These are phyloP conservation scores for Xylaria polymorpha DNA, from an alignment of 2,329 filamentous ascomycete species.

Conservation along the genomic window DNA sequence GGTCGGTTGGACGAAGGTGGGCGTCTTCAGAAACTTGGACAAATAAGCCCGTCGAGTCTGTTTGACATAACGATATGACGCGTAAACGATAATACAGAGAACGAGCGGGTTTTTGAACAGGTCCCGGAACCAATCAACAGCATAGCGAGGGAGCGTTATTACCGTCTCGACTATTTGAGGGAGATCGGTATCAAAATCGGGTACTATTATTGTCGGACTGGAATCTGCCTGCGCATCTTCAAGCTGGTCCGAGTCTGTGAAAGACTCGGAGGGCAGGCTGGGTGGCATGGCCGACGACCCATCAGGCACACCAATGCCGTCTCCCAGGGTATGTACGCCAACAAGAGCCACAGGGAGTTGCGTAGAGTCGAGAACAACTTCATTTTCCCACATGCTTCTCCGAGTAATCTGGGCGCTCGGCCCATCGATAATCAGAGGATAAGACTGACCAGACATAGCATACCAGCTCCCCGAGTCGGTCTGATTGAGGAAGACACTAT, in stretches of 20 bases:
- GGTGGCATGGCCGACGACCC: slow-evolving; percentile 55
- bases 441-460: slow-evolving; percentile 86
- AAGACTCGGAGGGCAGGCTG: slow-evolving; percentile 46
- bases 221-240: slow-evolving; percentile 51
- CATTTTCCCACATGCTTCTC: slow-evolving; percentile 61
- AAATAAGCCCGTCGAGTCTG: slow-evolving; percentile 53
- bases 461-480: slow-evolving; percentile 93
- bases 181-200: slow-evolving; percentile 51
- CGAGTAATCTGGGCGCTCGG: slow-evolving; percentile 60
- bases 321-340: slow-evolving; percentile 76
- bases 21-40: slow-evolving; percentile 36
- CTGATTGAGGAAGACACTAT: slow-evolving; percentile 85
- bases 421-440: slow-evolving; percentile 84
- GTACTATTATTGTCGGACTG: slow-evolving; percentile 44
- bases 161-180: slow-evolving; percentile 62
- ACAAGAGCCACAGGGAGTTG: slow-evolving; percentile 72
- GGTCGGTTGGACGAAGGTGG: slow-evolving; percentile 43
- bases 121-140: slow-evolving; percentile 63
- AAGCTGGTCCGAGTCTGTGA: slow-evolving; percentile 36
- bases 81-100: slow-evolving; percentile 49
- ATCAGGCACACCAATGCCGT: slow-evolving; percentile 50
- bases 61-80: slow-evolving; percentile 59
- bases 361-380: slow-evolving; percentile 51
- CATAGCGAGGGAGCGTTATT: slow-evolving; percentile 62
- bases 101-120: slow-evolving; percentile 56